Percentiles rank a stretch among this genome's conserved stretches.
Conservation (phyloP, 805 yeast species). For the Hanseniaspora valbyensis region DNA sequence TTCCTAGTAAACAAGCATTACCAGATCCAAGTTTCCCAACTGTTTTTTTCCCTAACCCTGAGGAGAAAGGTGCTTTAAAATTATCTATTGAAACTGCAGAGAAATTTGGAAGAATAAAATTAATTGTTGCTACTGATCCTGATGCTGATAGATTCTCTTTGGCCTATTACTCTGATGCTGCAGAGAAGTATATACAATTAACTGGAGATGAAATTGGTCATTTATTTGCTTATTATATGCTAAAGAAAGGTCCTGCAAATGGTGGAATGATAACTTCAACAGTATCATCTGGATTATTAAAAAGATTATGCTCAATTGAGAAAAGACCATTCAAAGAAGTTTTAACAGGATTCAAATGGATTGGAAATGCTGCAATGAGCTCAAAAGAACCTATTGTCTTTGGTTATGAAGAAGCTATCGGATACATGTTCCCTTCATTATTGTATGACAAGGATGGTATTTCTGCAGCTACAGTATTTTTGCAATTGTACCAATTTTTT, state of each 20-base stretch:
- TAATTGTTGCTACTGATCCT: slow-evolving; percentile 87
- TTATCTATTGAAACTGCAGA: slow-evolving; percentile 53
- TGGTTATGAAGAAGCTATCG: slow-evolving; percentile 92
- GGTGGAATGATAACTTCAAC: slow-evolving; percentile 64
- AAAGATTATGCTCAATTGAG: slow-evolving; percentile 50
- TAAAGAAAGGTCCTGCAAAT: slow-evolving; percentile 32
- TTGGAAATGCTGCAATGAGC: slow-evolving; percentile 77
- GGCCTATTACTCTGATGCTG: slow-evolving; percentile 25
- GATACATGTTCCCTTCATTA: slow-evolving; percentile 74
- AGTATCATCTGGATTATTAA: slow-evolving; percentile 77
- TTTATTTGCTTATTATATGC: slow-evolving; percentile 59
- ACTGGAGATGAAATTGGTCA: slow-evolving; percentile 88
- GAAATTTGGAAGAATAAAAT: slow-evolving; percentile 28
- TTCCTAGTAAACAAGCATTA: slow-evolving; percentile 51
- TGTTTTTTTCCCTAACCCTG: slow-evolving; percentile 88
- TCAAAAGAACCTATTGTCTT: slow-evolving; percentile 64
- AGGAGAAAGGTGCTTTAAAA: slow-evolving; percentile 82
- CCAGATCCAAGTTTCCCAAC: slow-evolving; percentile 86
- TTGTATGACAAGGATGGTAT: slow-evolving; percentile 87
- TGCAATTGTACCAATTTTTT: slow-evolving; percentile 57
- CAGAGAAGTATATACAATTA: slow-evolving; percentile 56
- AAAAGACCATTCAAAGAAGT: slow-evolving; percentile 68
- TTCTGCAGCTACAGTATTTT: slow-evolving; percentile 62
- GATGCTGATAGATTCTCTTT: slow-evolving; percentile 92
- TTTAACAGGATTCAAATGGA: slow-evolving; percentile 94